Conservation (phyloP, 2,329 filamentous ascomycete genomes). For the Aspergillus eucalypticola region DNA sequence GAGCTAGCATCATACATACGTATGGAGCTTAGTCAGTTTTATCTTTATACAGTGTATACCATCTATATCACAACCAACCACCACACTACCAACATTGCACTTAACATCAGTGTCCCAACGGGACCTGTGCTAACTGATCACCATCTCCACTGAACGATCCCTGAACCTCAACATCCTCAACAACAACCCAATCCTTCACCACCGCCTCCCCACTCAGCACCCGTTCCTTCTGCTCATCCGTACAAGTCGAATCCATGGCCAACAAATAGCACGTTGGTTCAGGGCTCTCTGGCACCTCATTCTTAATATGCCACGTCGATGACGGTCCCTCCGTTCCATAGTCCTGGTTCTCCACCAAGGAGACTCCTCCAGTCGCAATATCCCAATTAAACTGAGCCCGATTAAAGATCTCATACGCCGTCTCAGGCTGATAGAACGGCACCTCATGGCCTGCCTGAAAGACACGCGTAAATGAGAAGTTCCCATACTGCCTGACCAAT, state of each 20-base stretch:
- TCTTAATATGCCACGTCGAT: slow-evolving; percentile 48
- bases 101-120: too few relatives aligned
- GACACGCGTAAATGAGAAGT: slow-evolving; percentile 52
- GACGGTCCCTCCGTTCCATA: slow-evolving; percentile 45
- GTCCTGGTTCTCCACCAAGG: slow-evolving; percentile 33
- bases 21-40: neutral
- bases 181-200: slow-evolving; percentile 50
- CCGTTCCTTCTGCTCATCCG: slow-evolving; percentile 45
- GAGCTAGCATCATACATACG: too few relatives aligned
- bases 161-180: slow-evolving; percentile 19
- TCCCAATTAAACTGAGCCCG: slow-evolving; percentile 54
- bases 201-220: slow-evolving; percentile 48
- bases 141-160: neutral
- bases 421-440: slow-evolving; percentile 57
- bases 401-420: slow-evolving; percentile 56
- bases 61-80: too few relatives aligned
- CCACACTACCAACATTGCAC: too few relatives aligned
- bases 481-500: slow-evolving; percentile 49
- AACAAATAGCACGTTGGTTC: slow-evolving; percentile 50
- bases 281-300: slow-evolving; percentile 43
- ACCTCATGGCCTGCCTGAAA: slow-evolving; percentile 53
- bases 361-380: slow-evolving; percentile 55
- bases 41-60: too few relatives aligned
- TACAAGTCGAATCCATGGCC: slow-evolving; percentile 43
- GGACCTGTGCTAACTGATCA: neutral